Conservation (phyloP, 495 filamentous ascomycete genomes). For the Entonaema liquescens region DNA sequence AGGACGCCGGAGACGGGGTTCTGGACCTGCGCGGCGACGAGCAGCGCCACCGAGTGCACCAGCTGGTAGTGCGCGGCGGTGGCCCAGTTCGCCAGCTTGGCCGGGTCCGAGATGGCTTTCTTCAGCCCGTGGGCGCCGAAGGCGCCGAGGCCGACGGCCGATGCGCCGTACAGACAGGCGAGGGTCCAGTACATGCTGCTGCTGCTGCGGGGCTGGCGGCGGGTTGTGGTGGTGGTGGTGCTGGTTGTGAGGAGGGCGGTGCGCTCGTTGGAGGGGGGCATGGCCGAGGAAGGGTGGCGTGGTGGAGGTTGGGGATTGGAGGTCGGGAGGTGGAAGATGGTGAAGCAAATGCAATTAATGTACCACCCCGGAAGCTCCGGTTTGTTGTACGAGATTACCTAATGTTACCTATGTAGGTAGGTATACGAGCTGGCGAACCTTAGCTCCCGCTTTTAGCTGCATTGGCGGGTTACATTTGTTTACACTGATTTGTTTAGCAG, state of each 20-base stretch:
- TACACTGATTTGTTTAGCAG: too few relatives aligned
- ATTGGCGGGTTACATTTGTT: not conserved
- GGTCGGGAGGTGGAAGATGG: not conserved
- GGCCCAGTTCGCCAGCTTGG: conserved; percentile 59
- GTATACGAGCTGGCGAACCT: not conserved
- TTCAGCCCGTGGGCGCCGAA: conserved; percentile 73
- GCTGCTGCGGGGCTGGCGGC: not conserved
- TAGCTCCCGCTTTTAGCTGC: not conserved
- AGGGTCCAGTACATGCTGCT: conserved; percentile 61
- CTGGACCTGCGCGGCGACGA: conserved; percentile 52
- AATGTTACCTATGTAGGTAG: too few relatives aligned
- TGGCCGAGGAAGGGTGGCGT: not conserved
- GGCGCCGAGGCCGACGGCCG: conserved; percentile 66
- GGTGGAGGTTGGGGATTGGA: too few relatives aligned
- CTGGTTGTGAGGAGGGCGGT: conserved; percentile 7
- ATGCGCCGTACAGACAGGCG: conserved; percentile 67
- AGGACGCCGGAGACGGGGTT: conserved; percentile 51
- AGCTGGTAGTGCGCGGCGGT: conserved; percentile 73
- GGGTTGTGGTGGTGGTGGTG: not conserved
- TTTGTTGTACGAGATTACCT: not conserved
- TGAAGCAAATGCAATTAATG: not conserved
- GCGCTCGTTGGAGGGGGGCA: conserved; percentile 22
- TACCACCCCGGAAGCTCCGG: not conserved
- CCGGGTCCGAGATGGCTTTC: conserved; percentile 63
- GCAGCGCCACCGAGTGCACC: conserved; percentile 65